These are phyloP conservation scores for Phyllosticta ampelicida DNA, from an alignment of 2,329 filamentous ascomycete genomes.

Conservation along the genomic window DNA sequence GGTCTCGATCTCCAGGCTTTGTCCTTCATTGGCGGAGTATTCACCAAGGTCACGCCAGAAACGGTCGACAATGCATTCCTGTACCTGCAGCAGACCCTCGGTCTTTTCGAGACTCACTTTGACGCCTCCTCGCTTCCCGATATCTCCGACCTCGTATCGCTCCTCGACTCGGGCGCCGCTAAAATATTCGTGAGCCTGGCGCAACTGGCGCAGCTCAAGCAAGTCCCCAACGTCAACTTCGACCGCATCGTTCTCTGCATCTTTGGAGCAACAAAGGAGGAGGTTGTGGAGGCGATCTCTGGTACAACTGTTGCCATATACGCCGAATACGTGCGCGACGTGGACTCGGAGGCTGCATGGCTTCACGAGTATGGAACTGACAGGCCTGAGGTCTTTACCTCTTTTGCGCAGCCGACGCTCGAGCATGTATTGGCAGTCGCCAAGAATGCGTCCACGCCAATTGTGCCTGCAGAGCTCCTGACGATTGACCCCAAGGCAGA, in stretches of 20 bases:
- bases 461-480: conserved; percentile 61
- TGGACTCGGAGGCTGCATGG: conserved; percentile 34
- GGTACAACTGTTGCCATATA: conserved; percentile 37
- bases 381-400: conserved; percentile 41
- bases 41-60: conserved; percentile 41
- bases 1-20: conserved; percentile 43
- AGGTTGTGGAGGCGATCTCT: conserved; percentile 29
- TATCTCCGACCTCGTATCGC: conserved; percentile 61
- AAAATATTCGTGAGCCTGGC: conserved; percentile 71
- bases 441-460: conserved; percentile 48
- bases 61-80: conserved; percentile 36
- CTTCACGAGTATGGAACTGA: conserved; percentile 40
- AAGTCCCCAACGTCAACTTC: conserved; percentile 42
- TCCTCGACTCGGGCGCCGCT: conserved; percentile 75
- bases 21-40: conserved; percentile 48
- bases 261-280: conserved; percentile 30
- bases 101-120: conserved; percentile 54
- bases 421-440: conserved; percentile 32
- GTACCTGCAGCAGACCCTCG: conserved; percentile 48
- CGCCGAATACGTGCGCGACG: conserved; percentile 31
- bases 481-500: conserved; percentile 55
- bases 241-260: conserved; percentile 48
- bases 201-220: conserved; percentile 49
- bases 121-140: conserved; percentile 62
- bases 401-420: conserved; percentile 32